Base-by-base conservation (phyloP, 2,329 filamentous ascomycete genomes). In the Fulvia fulva region DNA sequence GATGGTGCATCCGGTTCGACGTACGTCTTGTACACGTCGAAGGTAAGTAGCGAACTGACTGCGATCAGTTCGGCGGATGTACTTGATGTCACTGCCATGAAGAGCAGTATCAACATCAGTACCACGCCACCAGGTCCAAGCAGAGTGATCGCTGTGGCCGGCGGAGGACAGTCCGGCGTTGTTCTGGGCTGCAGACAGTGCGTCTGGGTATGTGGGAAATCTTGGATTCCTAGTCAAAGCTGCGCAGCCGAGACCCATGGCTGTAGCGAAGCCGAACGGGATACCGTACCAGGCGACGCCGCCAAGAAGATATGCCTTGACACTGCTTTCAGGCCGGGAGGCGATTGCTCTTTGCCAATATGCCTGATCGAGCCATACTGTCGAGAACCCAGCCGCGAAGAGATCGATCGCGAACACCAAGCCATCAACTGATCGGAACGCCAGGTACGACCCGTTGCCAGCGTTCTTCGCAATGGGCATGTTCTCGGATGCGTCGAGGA, bases 251-350 rank as follows among this genome's bases (percentile, higher is more conserved):
- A 81, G 71, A 12, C 78, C 78, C 55, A 80, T 67, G 1, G 77
- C 78, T 1, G 78, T 79, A 1, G 76, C 74, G 61, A 79, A 77
- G 2, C 74, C 52, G 51, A 78, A 80, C 0, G 78, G 78, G 19
- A 81, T 78, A 4, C 76, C 78, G 58, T 79, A 79, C 74, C 77
- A 80, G 3, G 76, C 77, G 6, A 81, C 65, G 0, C 77, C 77
- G 19, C 76, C 77, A 3, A 80, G 68, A 26, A 71, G 66, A 45
- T 73, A 73, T 11, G 68, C 76, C 53, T 66, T 68, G 0, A 78
- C 73, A n/a, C 71, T 72, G 16, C 71, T 72, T 9, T 70, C 68
- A 2, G 75, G 74, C 8, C 71, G 62, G 14, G 69, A 71, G 1
- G 75, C 75, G 37, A 78, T 76, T 4, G 77, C 78, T 51, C 76